Evolutionary conservation across 2,329 filamentous ascomycete genomes (phyloP), one percentile per base, ranked within the genome.

Genomic region (Penicillium sp.): DNA sequence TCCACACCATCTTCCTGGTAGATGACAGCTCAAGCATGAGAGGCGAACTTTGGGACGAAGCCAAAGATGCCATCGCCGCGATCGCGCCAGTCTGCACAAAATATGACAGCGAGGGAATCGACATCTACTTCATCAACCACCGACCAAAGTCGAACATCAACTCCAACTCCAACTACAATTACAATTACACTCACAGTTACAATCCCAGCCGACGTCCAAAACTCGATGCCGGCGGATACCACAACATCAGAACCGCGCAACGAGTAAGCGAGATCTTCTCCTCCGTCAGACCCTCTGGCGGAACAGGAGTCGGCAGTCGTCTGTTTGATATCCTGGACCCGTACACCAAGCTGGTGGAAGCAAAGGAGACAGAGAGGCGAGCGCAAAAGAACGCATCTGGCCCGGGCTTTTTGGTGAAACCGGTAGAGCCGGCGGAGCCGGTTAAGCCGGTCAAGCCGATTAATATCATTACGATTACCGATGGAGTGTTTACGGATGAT

Each of bases 381-480:
- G 74, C 77, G 0, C 76, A 62, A 2, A 60, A 60, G 6, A 51
- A 38, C 8, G 46, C 59, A 13, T 8, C 19, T 4, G 54, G 81
- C 21, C 60, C 59, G 1, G 56, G 58, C 3, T 40, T 67, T 3
- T 73, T 76, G 15, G 80, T 89, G 23, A 93, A 91, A 70, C 91
- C 92, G 1, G 7, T 10, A 9, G 29, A 13, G 31, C 12, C 31
- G 31, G 12, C 12, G 12, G 29, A 33, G 29, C 8, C 45, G 23
- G 15, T 27, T 9, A 25, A 27, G 41, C 73, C 76, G 17, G 80
- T 89, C 23, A 93, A 91, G 70, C 92, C 93, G 0, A 78, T 96
- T 48, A 97, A 97, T 70, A 83, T 97, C 72, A 96, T 97, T 67
- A 88, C 95, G 61, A 89, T 97, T 69, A 97, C 94, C 0, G 93